phyloP scores from a whole-genome alignment of 2,329 filamentous ascomycete genomes.

The Anthostomella pinea region DNA sequence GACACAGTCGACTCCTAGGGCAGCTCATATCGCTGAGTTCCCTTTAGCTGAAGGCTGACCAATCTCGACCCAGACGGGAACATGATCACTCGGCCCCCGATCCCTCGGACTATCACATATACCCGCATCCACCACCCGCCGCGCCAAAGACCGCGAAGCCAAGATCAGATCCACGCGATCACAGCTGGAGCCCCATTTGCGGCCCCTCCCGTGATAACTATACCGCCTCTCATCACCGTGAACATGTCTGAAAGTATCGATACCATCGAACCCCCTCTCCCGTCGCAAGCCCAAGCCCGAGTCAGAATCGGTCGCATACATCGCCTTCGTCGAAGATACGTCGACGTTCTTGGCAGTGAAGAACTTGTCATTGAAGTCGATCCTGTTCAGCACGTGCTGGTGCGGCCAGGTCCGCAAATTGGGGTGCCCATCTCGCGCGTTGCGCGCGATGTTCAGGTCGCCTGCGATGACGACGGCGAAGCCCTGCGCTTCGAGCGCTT shows the following conservation, averaged over 20 bases:
- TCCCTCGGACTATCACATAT: conserved; percentile 40
- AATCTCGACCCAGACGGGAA: conserved; percentile 44
- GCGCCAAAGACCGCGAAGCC: conserved; percentile 36
- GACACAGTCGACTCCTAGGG: too few relatives aligned
- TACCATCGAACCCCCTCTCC: conserved; percentile 28
- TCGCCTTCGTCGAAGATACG: conserved; percentile 12
- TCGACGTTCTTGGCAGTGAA: conserved; percentile 30
- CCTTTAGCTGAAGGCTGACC: too few relatives aligned
- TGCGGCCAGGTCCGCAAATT: conserved; percentile 41
- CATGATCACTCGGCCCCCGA: conserved; percentile 52
- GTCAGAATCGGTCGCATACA: conserved; percentile 1
- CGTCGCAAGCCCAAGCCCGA: conserved; percentile 18
- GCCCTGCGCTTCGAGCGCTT: conserved; percentile 37
- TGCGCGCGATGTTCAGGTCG: conserved; percentile 23
- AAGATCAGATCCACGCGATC: conserved; percentile 53
- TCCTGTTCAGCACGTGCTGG: conserved; percentile 49
- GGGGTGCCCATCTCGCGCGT: conserved; percentile 37
- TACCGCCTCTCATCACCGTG: conserved; percentile 42
- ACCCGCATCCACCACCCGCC: conserved; percentile 24
- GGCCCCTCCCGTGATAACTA: conserved; percentile 45
- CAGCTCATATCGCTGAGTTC: too few relatives aligned
- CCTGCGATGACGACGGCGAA: conserved; percentile 47
- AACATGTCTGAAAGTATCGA: conserved; percentile 48
- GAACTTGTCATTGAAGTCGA: conserved; percentile 49
- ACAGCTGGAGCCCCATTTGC: conserved; percentile 47